Percentiles rank a stretch among this genome's conserved stretches.
Conservation (phyloP, 768 basidiomycete species). For the Podaxis rugospora region DNA sequence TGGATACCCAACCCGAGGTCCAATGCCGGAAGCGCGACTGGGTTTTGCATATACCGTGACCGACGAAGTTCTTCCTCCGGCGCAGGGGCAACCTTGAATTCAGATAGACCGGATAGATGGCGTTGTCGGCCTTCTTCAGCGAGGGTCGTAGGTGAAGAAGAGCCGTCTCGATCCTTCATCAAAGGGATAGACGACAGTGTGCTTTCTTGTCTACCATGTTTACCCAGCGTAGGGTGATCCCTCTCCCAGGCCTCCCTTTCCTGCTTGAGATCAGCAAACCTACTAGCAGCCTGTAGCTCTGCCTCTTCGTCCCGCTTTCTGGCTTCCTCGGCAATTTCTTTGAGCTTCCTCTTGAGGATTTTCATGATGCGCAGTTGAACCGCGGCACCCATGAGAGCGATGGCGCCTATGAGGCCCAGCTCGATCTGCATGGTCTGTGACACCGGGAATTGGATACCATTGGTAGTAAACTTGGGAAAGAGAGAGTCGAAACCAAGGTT, state of each 20-base stretch:
- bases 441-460: slow-evolving; percentile 74
- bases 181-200: slow-evolving; percentile 59
- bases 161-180: slow-evolving; percentile 58
- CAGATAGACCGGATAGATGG: slow-evolving; percentile 64
- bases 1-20: slow-evolving; percentile 75
- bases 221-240: slow-evolving; percentile 64
- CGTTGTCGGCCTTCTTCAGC: slow-evolving; percentile 44
- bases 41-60: slow-evolving; percentile 43
- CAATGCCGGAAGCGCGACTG: slow-evolving; percentile 60
- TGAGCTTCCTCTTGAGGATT: slow-evolving; percentile 73
- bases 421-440: slow-evolving; percentile 92
- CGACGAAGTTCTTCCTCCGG: slow-evolving; percentile 59
- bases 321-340: slow-evolving; percentile 75
- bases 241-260: slow-evolving; percentile 87
- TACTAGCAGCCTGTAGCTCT: slow-evolving; percentile 67
- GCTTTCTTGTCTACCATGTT: slow-evolving; percentile 62
- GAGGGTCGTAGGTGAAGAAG: slow-evolving; percentile 39
- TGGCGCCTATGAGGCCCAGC: slow-evolving; percentile 80
- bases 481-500: slow-evolving; percentile 83
- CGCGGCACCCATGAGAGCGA: slow-evolving; percentile 82
- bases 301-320: slow-evolving; percentile 69
- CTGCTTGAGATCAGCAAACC: slow-evolving; percentile 56
- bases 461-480: slow-evolving; percentile 70
- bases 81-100: slow-evolving; percentile 61
- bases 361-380: slow-evolving; percentile 86